Conservation (phyloP, 441 rosid species). For the Gossypium aridum region DNA sequence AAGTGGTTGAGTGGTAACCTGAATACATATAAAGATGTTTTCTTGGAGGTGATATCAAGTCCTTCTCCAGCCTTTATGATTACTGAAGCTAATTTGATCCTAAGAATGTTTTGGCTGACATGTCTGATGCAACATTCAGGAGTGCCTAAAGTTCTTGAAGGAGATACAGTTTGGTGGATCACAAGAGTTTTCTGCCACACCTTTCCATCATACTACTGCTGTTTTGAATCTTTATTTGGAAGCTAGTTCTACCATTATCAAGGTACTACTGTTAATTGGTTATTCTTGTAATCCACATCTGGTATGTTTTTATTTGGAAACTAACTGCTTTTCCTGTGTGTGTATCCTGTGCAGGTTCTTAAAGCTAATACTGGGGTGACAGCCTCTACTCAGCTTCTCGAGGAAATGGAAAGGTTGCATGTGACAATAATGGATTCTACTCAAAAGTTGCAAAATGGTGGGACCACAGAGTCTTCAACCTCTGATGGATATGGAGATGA, state of each 20-base stretch:
- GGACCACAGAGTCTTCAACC: slow-evolving; percentile 56
- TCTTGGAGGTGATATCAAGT: slow-evolving; percentile 60
- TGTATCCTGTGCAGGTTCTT: slow-evolving; percentile 45
- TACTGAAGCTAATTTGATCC: slow-evolving; percentile 8
- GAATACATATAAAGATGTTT: slow-evolving; percentile 52
- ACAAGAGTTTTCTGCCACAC: slow-evolving; percentile 57
- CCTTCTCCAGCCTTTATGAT: background rate
- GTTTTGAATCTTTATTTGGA: slow-evolving; percentile 58
- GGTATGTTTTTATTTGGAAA: background rate
- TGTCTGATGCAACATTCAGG: slow-evolving; percentile 41
- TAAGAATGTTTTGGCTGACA: slow-evolving; percentile 15
- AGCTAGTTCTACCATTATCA: slow-evolving; percentile 51
- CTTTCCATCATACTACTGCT: slow-evolving; percentile 57
- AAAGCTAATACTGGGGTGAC: slow-evolving; percentile 48
- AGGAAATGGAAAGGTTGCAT: slow-evolving; percentile 72
- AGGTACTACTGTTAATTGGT: slow-evolving; percentile 38
- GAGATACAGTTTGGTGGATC: slow-evolving; percentile 67
- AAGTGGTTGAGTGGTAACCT: slow-evolving; percentile 71
- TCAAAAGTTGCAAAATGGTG: slow-evolving; percentile 71
- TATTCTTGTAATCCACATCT: background rate
- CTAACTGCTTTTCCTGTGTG: background rate
- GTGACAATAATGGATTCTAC: slow-evolving; percentile 44
- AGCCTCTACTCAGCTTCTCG: slow-evolving; percentile 51
- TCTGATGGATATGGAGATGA: slow-evolving; percentile 78
- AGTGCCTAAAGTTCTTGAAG: slow-evolving; percentile 80